Conservation (phyloP, 805 yeast genomes). For the Candida boidinii region DNA sequence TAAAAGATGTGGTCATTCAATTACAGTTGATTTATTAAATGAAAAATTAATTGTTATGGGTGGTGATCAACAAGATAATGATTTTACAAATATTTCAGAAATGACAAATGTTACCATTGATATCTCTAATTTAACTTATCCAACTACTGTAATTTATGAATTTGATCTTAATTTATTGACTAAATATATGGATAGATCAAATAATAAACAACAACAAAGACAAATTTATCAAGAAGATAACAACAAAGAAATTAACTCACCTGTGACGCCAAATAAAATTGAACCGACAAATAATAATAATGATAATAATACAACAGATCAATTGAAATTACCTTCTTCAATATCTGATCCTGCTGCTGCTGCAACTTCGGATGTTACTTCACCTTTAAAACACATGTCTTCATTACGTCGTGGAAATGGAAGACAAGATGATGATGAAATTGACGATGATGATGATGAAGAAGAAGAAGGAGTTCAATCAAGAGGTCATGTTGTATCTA, state of each 20-base stretch:
- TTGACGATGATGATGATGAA: slow-evolving; percentile 2
- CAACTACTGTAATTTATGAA: slow-evolving; percentile 27
- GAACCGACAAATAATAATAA: neutral
- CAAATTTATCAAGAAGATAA: too few species aligned
- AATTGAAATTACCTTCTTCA: neutral
- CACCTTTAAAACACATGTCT: too few species aligned
- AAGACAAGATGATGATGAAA: slow-evolving; percentile 9
- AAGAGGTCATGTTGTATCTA: too few species aligned
- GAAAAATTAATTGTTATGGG: slow-evolving; percentile 82
- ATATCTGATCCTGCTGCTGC: too few species aligned
- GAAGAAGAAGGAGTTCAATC: slow-evolving; percentile 1
- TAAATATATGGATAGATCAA: slow-evolving; percentile 16
- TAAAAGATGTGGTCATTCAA: slow-evolving; percentile 85
- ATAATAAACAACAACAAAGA: neutral
- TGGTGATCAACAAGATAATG: slow-evolving; percentile 71
- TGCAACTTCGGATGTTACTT: too few species aligned
- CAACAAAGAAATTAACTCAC: neutral
- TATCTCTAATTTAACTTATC: slow-evolving; percentile 21
- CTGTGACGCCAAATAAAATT: neutral
- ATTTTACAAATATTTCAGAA: slow-evolving; percentile 14
- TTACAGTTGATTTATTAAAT: slow-evolving; percentile 59
- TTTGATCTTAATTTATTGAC: slow-evolving; percentile 21
- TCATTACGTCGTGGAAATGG: slow-evolving; percentile 13
- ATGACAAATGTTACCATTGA: slow-evolving; percentile 15
- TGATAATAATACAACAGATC: neutral